These are phyloP conservation scores for Cladosporium sp. DNA, from an alignment of 2,329 filamentous ascomycete species.

Conservation along the genomic window DNA sequence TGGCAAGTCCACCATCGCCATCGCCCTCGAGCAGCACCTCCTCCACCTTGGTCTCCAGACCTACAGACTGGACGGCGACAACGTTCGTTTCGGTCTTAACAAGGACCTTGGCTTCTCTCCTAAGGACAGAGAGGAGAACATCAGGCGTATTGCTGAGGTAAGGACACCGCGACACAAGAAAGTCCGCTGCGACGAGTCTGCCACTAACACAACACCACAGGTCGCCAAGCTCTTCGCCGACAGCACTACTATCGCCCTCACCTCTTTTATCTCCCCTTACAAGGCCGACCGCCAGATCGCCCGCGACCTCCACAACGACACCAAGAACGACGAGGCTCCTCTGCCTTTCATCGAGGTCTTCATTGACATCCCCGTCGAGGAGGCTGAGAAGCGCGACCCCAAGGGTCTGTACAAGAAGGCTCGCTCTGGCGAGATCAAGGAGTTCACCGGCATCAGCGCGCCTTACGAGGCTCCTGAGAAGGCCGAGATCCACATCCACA, in stretches of 20 bases:
- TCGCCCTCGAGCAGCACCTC: slow-evolving; percentile 93
- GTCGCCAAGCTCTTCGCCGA: slow-evolving; percentile 97
- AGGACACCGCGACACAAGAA: background rate
- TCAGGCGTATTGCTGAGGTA: slow-evolving; percentile 82
- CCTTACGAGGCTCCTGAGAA: slow-evolving; percentile 88
- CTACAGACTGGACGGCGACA: slow-evolving; percentile 96
- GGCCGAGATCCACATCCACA: slow-evolving; percentile 83
- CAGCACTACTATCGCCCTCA: slow-evolving; percentile 79
- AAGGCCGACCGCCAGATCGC: slow-evolving; percentile 79
- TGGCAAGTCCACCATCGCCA: slow-evolving; percentile 95
- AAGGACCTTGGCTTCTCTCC: slow-evolving; percentile 95
- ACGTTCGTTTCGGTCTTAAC: slow-evolving; percentile 96
- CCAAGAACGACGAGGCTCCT: slow-evolving; percentile 52
- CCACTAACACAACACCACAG: slow-evolving; percentile 32
- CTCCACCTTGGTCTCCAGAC: slow-evolving; percentile 77
- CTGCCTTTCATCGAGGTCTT: slow-evolving; percentile 92
- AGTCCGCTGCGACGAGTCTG: background rate
- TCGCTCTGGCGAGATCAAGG: slow-evolving; percentile 85
- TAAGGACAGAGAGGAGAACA: slow-evolving; percentile 94
- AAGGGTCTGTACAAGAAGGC: slow-evolving; percentile 99
- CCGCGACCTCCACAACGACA: slow-evolving; percentile 69
- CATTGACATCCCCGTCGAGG: slow-evolving; percentile 85
- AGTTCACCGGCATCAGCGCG: slow-evolving; percentile 93
- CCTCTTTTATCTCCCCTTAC: slow-evolving; percentile 97
- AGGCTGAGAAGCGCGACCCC: slow-evolving; percentile 90